Conservation (phyloP, 306 rosid species). For the Elaeagnus macrophylla region DNA sequence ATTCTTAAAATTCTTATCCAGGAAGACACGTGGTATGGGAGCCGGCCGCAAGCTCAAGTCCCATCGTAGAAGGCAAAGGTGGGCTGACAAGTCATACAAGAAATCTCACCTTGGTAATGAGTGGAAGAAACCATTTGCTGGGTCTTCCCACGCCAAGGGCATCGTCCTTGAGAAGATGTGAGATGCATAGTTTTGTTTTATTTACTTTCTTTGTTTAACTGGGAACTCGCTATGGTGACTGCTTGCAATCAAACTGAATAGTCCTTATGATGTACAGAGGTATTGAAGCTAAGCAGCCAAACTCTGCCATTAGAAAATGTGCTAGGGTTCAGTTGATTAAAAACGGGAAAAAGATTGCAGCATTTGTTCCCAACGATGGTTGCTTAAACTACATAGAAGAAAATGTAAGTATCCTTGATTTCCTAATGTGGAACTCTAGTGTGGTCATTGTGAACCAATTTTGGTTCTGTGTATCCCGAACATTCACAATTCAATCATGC, state of each 20-base stretch:
- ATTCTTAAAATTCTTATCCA: constrained; percentile 4
- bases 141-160: constrained; percentile 81
- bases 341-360: constrained; percentile 82
- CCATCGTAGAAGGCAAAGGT: constrained; percentile 67
- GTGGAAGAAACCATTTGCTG: constrained; percentile 87
- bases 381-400: constrained; percentile 72
- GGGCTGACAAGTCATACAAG: constrained; percentile 75
- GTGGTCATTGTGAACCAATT: neutral
- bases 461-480: too few relatives aligned
- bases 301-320: constrained; percentile 83
- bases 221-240: neutral
- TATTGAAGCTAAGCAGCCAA: constrained; percentile 85
- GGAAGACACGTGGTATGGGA: constrained; percentile 79
- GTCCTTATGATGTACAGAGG: constrained; percentile 36
- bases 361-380: constrained; percentile 80
- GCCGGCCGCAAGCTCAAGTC: constrained; percentile 78
- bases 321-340: constrained; percentile 79
- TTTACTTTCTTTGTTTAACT: neutral
- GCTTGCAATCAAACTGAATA: neutral
- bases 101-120: constrained; percentile 79
- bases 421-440: neutral
- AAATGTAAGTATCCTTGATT: constrained; percentile 32
- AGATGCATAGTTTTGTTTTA: constrained; percentile 4
- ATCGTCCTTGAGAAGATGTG: constrained; percentile 82
- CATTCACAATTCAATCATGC: neutral